phyloP scores from a whole-genome alignment of 2,329 filamentous ascomycete genomes.

The Cyanodermella asteris region DNA sequence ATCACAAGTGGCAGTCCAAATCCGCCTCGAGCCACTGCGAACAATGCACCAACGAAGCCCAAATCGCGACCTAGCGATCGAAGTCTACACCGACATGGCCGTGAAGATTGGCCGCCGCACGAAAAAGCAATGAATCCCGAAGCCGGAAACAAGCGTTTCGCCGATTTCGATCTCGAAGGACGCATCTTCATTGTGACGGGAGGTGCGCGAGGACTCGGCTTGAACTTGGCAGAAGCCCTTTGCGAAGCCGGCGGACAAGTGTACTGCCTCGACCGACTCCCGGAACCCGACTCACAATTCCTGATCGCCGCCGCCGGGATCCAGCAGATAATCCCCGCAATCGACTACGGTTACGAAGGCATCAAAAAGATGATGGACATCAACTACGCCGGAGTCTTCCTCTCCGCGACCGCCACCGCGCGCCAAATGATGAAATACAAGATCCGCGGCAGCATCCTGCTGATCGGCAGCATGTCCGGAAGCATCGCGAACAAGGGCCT shows the following conservation, averaged over 20 bases:
- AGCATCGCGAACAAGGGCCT: slow-evolving; percentile 39
- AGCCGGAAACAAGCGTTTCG: too few species aligned
- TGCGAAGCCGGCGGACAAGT: slow-evolving; percentile 25
- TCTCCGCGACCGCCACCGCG: slow-evolving; percentile 24
- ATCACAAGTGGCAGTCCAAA: too few species aligned
- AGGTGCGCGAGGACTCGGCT: slow-evolving; percentile 21
- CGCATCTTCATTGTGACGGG: slow-evolving; percentile 22
- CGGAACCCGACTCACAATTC: slow-evolving; percentile 23
- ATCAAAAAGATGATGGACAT: slow-evolving; percentile 23
- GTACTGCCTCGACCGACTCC: slow-evolving; percentile 25
- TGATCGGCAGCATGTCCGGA: slow-evolving; percentile 30
- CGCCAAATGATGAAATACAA: slow-evolving; percentile 28
- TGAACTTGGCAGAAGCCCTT: slow-evolving; percentile 24
- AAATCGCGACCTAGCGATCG: too few species aligned
- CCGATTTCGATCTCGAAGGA: slow-evolving; percentile 21
- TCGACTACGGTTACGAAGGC: slow-evolving; percentile 19
- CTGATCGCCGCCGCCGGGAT: slow-evolving; percentile 21
- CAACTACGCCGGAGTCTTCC: slow-evolving; percentile 29
- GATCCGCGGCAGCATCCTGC: slow-evolving; percentile 24
- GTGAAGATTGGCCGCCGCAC: too few species aligned
- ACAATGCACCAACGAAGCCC: too few species aligned
- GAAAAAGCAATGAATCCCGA: too few species aligned
- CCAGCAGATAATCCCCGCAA: slow-evolving; percentile 19
- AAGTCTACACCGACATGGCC: too few species aligned
- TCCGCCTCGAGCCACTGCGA: too few species aligned